These are phyloP conservation scores for Acanthamoeba divionensis DNA, from an alignment of 208 protist species.

Conservation along the genomic window DNA sequence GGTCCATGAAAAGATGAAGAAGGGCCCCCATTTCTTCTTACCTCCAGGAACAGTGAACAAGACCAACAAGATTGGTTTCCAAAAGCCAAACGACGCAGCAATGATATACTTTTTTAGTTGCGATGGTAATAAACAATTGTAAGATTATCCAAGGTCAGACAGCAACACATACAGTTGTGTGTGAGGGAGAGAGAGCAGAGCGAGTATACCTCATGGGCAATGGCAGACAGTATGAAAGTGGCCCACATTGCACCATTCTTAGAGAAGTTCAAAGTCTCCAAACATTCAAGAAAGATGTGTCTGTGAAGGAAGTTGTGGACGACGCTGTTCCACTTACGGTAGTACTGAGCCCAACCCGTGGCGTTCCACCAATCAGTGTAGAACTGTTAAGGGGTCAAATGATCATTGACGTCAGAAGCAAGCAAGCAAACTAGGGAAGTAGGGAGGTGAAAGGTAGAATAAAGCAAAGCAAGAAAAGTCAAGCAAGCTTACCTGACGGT, in stretches of 20 bases:
- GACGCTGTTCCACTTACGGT: slow-evolving; percentile 40
- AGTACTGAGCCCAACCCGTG: slow-evolving; percentile 8
- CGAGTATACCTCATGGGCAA: background rate
- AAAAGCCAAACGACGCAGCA: slow-evolving; percentile 1
- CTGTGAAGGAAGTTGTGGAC: slow-evolving; percentile 30
- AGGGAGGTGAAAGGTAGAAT: background rate
- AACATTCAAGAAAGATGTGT: slow-evolving; percentile 10
- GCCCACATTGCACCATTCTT: background rate
- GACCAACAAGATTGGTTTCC: background rate
- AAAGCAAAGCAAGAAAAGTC: background rate
- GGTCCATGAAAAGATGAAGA: background rate
- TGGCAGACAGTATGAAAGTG: slow-evolving; percentile 35
- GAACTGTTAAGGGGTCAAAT: background rate
- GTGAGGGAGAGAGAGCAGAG: background rate
- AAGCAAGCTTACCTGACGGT: slow-evolving; percentile 1
- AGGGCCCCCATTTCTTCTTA: background rate
- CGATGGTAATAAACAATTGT: background rate
- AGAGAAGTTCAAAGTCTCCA: background rate
- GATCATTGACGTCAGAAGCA: too few relatives aligned
- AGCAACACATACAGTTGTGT: background rate
- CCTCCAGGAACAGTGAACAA: slow-evolving; percentile 23
- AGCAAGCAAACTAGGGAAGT: too few relatives aligned
- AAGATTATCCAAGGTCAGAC: background rate
- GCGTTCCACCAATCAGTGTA: slow-evolving; percentile 48
- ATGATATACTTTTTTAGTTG: slow-evolving; percentile 26